Evolutionary conservation across 441 rosid genomes (phyloP).

Genomic region (Capsella rubella): DNA sequence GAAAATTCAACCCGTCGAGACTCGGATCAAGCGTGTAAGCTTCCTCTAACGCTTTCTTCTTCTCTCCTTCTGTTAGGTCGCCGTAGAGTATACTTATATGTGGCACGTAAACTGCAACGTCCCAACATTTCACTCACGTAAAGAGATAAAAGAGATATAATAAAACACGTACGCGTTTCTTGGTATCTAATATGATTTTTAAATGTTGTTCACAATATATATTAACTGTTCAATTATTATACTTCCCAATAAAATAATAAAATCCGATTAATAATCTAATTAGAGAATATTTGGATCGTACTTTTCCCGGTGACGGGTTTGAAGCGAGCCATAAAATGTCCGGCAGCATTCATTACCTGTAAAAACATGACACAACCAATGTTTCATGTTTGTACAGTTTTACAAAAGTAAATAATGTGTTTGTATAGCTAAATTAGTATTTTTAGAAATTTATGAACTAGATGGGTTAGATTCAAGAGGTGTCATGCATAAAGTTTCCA

Average conservation of each 20-base stretch:
- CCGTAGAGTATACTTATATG: slow-evolving; percentile 79
- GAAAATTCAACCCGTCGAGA: slow-evolving; percentile 57
- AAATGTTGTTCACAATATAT: neutral
- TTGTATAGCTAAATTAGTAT: neutral
- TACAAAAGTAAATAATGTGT: no score
- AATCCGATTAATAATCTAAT: neutral
- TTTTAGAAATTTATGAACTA: neutral
- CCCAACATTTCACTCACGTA: neutral
- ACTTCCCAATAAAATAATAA: neutral
- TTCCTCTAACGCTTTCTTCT: slow-evolving; percentile 70
- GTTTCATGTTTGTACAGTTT: no score
- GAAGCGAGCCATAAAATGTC: slow-evolving; percentile 59
- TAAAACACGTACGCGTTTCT: neutral
- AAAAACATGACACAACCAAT: slow-evolving; percentile 14
- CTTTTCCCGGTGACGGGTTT: slow-evolving; percentile 56
- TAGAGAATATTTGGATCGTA: slow-evolving; percentile 45
- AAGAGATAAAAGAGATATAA: no score
- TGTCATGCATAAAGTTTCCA: neutral
- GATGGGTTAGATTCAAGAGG: neutral
- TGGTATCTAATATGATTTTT: neutral
- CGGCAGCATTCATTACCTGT: slow-evolving; percentile 73
- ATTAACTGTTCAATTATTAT: neutral
- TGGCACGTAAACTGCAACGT: slow-evolving; percentile 79
- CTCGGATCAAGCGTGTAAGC: slow-evolving; percentile 57
- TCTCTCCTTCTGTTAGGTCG: slow-evolving; percentile 69